Evolutionary conservation across 2,329 filamentous ascomycete species (phyloP), one percentile per base, ranked within the genome.

Genomic region (Daldinia sp.): DNA sequence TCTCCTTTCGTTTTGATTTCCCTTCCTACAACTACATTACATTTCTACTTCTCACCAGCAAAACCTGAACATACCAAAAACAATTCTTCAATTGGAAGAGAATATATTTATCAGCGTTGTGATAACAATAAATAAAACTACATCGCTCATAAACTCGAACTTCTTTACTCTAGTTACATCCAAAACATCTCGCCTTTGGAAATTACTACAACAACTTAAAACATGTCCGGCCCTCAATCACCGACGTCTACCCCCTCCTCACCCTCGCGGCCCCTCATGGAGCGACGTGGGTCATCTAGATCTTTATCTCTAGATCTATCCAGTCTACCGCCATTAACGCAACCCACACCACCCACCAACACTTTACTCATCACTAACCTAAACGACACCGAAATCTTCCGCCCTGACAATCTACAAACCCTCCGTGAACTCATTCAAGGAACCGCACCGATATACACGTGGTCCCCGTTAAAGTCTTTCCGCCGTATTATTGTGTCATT

Each of bases 321-420:
- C 69, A 87, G 85, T 76, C 82, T 95, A 46, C 92, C 93, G 56
- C 87, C 91, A 39, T 84, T 93, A 62, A 84, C 85, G 46, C 87
- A 89, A 77, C 92, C 92, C n/a, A 89, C 92, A 28, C 88, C 90
- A 61, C 91, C 92, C 5, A 92, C 91, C 73, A 96, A 96, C 83
- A 96, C 93, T 0, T 89, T 96, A 63, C 88, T 96, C 76, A 91
- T 96, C 78, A 96, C 93, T 75, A 93, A 93, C 82, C 88, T 96
- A 67, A 83, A 90, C 76, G 88, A 93, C 72, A 82, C 85, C 66
- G 89, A 91, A 75, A 89, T 93, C 82, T 96, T 95, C 85, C 85
- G 88, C 65, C 85, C 91, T 18, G 86, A 90, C 69, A 93, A 93
- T 80, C 86, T 95, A 66, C 87, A 91, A 74, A 89, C 87, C 68